These are phyloP conservation scores for Myxozyma vanderwaltii DNA, from an alignment of 805 yeast species.

Conservation along the genomic window DNA sequence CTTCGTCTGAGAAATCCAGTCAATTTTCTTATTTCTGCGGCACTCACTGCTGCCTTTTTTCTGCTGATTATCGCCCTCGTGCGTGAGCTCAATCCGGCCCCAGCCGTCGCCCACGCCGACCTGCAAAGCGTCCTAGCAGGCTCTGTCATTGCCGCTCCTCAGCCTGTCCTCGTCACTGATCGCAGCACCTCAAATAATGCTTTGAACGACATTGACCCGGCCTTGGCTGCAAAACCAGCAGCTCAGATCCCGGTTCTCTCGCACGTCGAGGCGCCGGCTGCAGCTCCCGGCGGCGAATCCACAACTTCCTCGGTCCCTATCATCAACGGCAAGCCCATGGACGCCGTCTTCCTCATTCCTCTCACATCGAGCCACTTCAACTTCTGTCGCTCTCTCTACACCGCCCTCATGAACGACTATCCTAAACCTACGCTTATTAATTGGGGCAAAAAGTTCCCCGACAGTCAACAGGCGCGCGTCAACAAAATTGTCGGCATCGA, in stretches of 20 bases:
- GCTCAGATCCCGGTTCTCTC: not conserved
- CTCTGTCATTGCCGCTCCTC: slow-evolving; percentile 3
- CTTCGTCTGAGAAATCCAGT: slow-evolving; percentile 8
- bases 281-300: not conserved
- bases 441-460: slow-evolving; percentile 24
- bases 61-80: slow-evolving; percentile 12
- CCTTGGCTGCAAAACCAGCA: not conserved
- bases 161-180: not conserved
- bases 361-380: slow-evolving; percentile 30
- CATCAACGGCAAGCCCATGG: slow-evolving; percentile 2
- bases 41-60: slow-evolving; percentile 8
- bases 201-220: not conserved
- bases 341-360: slow-evolving; percentile 31
- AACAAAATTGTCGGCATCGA: slow-evolving; percentile 27
- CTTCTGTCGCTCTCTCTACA: slow-evolving; percentile 33
- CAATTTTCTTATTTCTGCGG: slow-evolving; percentile 1
- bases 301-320: too few species aligned
- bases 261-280: not conserved
- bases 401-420: slow-evolving; percentile 33
- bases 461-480: slow-evolving; percentile 25
- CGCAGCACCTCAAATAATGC: not conserved
- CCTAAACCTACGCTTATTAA: slow-evolving; percentile 32
- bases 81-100: not conserved
- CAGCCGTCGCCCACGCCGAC: not conserved
- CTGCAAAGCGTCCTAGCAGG: not conserved